These are phyloP conservation scores for Mycena leptocephala DNA, from an alignment of 768 basidiomycete species.

Conservation along the genomic window DNA sequence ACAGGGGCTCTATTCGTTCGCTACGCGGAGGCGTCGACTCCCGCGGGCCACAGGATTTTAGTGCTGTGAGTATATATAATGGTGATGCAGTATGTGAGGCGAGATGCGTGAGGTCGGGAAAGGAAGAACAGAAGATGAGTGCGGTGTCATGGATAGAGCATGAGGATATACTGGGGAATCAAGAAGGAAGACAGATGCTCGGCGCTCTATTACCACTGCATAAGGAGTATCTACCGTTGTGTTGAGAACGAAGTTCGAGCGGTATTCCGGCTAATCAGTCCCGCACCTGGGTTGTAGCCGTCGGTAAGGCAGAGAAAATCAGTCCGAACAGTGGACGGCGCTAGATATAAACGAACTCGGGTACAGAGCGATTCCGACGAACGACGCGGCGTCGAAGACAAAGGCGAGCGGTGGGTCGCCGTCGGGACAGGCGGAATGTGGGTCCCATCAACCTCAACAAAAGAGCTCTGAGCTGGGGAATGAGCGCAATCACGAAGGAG, in stretches of 20 bases:
- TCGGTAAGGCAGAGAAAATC: conserved; percentile 74
- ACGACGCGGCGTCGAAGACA: conserved; percentile 69
- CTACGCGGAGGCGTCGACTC: neutral
- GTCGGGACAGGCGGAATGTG: conserved; percentile 69
- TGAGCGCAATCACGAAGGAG: conserved; percentile 37
- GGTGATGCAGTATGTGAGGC: neutral
- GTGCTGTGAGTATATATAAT: neutral
- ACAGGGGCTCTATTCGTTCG: neutral
- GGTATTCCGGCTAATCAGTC: neutral
- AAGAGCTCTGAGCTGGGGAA: conserved; percentile 58
- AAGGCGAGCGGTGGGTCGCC: conserved; percentile 79
- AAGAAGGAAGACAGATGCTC: conserved; percentile 76
- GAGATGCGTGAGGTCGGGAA: neutral
- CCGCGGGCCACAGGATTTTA: neutral
- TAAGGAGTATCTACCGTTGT: conserved; percentile 68
- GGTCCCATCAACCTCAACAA: conserved; percentile 62
- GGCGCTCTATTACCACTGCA: conserved; percentile 75
- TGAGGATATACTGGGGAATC: conserved; percentile 73
- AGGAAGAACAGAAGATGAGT: conserved; percentile 58
- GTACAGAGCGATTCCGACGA: conserved; percentile 79
- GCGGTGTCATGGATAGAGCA: conserved; percentile 70
- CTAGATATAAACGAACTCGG: conserved; percentile 76
- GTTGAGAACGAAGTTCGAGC: neutral
- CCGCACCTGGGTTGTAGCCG: conserved; percentile 71
- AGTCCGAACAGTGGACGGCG: conserved; percentile 41